Evolutionary conservation across 78 protist genomes (phyloP), one percentile per base, ranked within the genome.

Genomic region (Dictyostelium intermedium): DNA sequence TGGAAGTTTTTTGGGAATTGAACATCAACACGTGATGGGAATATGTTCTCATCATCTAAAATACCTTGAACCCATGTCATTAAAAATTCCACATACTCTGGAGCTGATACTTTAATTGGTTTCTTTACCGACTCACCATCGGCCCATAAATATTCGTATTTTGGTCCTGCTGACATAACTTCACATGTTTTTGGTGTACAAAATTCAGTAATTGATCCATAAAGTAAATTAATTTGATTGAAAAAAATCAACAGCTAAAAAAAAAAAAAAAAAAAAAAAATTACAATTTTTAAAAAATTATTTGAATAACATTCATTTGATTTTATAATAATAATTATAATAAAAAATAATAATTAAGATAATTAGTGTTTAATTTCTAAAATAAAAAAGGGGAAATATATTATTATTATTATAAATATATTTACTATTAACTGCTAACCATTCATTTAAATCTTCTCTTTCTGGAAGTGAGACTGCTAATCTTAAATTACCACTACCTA

Each of bases 21-120:
- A 7, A 82, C 91, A 27, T 97, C 98, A 39, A 95, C 74, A 23
- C 85, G 41, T 10, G 98, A 96, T 1, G 99, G 99, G 83, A 99
- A 99, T 13, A 98, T 91, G 11, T 3, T 23, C 76, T 99, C 99
- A 84, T 98, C 98, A 89, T 99, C 98, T 8, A 99, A 80, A 50
- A 92, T 98, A 9, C 34, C 23, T 92, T 99, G 99, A 3, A 99
- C 98, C 99, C 99, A 99, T 1, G 96, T 53, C 99, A 99, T 97
- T 69, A 99, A 94, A 43, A 56, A 91, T 74, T 98, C 99, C 4
- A 99, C 98, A 91, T 99, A 99, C 50, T 97, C 97, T 2, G 99
- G 99, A 4, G 99, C 99, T 3, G 95, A 43, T 84, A 97, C 98
- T 80, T 91, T 87, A 82, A 97, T 91, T 2, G 99, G 98, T 85